Evolutionary conservation across 1,284 basidiomycete genomes (phyloP), one percentile per base, ranked within the genome.

Genomic region (Ustilago curta): DNA sequence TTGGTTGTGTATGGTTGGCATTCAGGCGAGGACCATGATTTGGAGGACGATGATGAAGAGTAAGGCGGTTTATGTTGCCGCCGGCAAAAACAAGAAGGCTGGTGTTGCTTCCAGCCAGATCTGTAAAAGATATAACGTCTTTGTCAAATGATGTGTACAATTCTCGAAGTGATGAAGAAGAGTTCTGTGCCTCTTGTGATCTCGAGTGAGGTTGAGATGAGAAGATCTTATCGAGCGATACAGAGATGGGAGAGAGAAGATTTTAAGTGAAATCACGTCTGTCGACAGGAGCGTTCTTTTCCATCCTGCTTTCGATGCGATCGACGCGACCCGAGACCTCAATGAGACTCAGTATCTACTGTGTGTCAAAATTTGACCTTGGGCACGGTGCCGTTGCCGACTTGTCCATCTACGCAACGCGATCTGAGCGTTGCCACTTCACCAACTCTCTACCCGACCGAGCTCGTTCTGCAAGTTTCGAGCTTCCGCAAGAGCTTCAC

Each of bases 1-100:
- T 92, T 97, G 21, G 86, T 90, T 45, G 95, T 94, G 93, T 97
- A 96, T 39, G 78, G 72, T 18, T 76, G 59, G 70, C 61, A 60
- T 7, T 66, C 68, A 53, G 66, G 71, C 27, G 63, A 70, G 12
- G 64, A 72, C 9, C 54, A 61, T 2, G 63, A 58, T 40, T 67
- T 50, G 2, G 65, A 75, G 21, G 68, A 69, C 14, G 65, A 76
- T 11, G 70, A 76, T 16, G 70, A 77, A n/a, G 45, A 65, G n/a
- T 40, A 61, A 48, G 6, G 11, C 23, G 27, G 12, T 39, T 27
- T 18, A 7, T 4, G 18, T 0, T 27, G 45, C 18, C n/a, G 45
- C 18, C n/a, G 4, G 8, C 16, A 16, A 47, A 8, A 16, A 29
- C 18, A 47, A n/a, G 31, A 29, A 47, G 8, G n/a, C n/a, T 18